These are phyloP conservation scores for Pisolithus tinctorius DNA, from an alignment of 768 basidiomycete species.

Conservation along the genomic window DNA sequence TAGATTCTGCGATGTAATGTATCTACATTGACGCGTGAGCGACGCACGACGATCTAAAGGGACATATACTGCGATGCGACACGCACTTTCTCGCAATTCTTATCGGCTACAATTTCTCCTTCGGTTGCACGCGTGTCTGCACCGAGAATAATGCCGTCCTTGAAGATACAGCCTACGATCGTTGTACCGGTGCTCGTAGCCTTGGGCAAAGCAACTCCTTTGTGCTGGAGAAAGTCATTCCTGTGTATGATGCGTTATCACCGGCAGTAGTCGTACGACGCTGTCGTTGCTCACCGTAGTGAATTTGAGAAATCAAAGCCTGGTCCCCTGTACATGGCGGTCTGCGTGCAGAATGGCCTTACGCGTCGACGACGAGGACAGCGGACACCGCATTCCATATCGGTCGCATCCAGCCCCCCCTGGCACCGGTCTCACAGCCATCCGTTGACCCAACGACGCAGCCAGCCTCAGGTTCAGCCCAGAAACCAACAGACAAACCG, in stretches of 20 bases:
- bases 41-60: neutral
- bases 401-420: neutral
- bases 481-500: neutral
- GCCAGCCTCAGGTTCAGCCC: neutral
- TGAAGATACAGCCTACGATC: slow-evolving; percentile 93
- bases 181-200: slow-evolving; percentile 94
- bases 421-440: neutral
- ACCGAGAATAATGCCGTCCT: slow-evolving; percentile 88
- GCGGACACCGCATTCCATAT: slow-evolving; percentile 15
- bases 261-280: neutral
- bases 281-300: slow-evolving; percentile 41
- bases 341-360: slow-evolving; percentile 29
- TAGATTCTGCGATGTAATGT: slow-evolving; percentile 92
- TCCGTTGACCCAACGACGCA: neutral
- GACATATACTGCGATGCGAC: neutral
- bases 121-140: slow-evolving; percentile 96
- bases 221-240: slow-evolving; percentile 64
- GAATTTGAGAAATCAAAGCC: slow-evolving; percentile 81
- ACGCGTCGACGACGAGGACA: slow-evolving; percentile 7
- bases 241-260: slow-evolving; percentile 28
- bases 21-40: slow-evolving; percentile 48
- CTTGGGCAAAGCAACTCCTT: slow-evolving; percentile 70
- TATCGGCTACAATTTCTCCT: slow-evolving; percentile 93
- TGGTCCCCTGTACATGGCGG: slow-evolving; percentile 39
- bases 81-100: slow-evolving; percentile 98